Conservation (phyloP, 345 rosid species). For the Populus nigra region DNA sequence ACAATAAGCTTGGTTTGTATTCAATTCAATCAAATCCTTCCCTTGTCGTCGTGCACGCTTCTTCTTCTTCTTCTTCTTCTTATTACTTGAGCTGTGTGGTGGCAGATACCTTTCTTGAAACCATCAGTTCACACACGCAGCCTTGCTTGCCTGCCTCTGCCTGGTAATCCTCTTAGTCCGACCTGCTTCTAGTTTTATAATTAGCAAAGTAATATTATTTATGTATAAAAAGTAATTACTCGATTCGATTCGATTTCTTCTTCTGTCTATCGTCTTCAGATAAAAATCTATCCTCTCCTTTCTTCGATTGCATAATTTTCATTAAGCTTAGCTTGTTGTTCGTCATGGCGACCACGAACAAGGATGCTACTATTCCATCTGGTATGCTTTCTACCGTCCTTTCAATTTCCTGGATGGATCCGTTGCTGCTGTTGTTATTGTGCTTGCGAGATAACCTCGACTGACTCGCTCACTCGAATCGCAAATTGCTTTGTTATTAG, state of each 20-base stretch:
- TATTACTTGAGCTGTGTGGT: not conserved
- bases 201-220: too few relatives aligned
- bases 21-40: not conserved
- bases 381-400: not conserved
- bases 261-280: not conserved
- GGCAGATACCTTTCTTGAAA: too few relatives aligned
- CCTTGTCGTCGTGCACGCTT: too few relatives aligned
- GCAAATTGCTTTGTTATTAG: slow-evolving; percentile 25
- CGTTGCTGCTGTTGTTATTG: not conserved
- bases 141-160: too few relatives aligned
- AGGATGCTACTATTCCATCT: slow-evolving; percentile 8
- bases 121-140: too few relatives aligned
- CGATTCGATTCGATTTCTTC: too few relatives aligned
- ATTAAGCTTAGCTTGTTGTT: not conserved
- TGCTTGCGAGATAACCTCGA: not conserved
- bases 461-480: not conserved
- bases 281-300: not conserved
- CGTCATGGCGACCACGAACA: slow-evolving; percentile 10
- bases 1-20: not conserved
- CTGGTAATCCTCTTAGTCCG: too few relatives aligned
- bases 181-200: too few relatives aligned
- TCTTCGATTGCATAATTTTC: not conserved
- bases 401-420: not conserved
- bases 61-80: not conserved
- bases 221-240: too few relatives aligned